Evolutionary conservation across 805 yeast species (phyloP), one percentile per base, ranked within the genome.

Genomic region (Zygosaccharomyces gambellarensis): DNA sequence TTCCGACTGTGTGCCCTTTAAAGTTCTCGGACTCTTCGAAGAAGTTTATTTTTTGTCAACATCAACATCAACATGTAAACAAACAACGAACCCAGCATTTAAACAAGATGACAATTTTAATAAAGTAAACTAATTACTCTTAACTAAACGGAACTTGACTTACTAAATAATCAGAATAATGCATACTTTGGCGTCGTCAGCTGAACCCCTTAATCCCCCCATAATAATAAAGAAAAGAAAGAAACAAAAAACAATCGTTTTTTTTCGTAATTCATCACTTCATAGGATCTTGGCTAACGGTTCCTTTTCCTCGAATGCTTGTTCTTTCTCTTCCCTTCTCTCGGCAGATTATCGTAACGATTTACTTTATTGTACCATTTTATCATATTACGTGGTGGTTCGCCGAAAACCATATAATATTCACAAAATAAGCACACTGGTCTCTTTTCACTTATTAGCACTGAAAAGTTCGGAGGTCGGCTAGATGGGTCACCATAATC

Each of bases 401-500:
- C 64, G 1, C 82, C 82, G 59, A 71, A 78, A 1, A 77, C 71
- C 45, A 72, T 69, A 57, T 77, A 79, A 59, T 77, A 78, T 54
- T 78, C 80, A 61, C 83, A 78, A 47, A 78, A 71, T 52, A 76
- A 62, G 57, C 83, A 78, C 52, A 72, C 47, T 6, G 63, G 63
- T 10, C 53, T 47, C 27, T 55, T 53, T 9, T 55, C 55, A 31
- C 52, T 56, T 36, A 61, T 48, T 21, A 63, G 43, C 2, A 55
- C 54, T 10, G 64, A 57, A 41, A 62, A 61, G 40, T 62, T 58
- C 3, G 68, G 66, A n/a, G 51, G 38, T 42, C 44, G 42, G 11
- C 44, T 46, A n/a, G 45, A 25, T 12, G 11, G 56, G 29, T 53
- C 51, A 25, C 50, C 48, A 42, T 51, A 44, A 32, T 56, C 53